A percentile compares a stretch with the other conserved stretches of the same genome.
Conservation (phyloP, 768 basidiomycete species). For the Suillus occidentalis region DNA sequence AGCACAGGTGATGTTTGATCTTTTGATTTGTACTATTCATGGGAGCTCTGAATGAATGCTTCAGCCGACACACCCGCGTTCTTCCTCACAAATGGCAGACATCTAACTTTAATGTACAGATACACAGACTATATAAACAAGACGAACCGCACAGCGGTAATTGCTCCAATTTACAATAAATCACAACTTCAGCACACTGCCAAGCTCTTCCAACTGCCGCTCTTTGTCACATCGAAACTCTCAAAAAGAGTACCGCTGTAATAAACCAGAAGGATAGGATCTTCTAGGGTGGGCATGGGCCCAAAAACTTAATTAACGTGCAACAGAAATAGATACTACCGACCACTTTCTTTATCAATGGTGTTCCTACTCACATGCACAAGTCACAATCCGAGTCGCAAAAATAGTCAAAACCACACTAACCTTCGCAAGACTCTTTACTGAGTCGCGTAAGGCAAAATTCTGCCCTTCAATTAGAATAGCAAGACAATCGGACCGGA, state of each 20-base stretch:
- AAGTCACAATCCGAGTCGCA: neutral
- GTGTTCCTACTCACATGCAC: neutral
- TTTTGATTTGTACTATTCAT: neutral
- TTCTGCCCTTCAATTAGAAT: neutral
- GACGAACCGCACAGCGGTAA: neutral
- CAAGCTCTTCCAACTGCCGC: neutral
- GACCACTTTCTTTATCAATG: neutral
- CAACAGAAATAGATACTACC: neutral
- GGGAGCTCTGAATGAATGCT: neutral
- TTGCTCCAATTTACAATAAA: neutral
- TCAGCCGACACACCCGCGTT: neutral
- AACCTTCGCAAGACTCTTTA: neutral
- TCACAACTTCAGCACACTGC: neutral
- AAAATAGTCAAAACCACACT: neutral
- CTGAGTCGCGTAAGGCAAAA: neutral
- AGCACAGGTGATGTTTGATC: conserved; percentile 21
- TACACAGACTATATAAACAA: neutral
- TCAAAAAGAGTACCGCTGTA: neutral
- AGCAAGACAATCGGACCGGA: neutral
- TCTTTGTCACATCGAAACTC: neutral
- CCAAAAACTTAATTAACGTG: neutral
- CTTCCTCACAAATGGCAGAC: neutral
- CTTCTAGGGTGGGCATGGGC: neutral
- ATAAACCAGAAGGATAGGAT: neutral
- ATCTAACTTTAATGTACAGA: neutral